Evolutionary conservation across 2,329 filamentous ascomycete species (phyloP), one percentile per base, ranked within the genome.

Genomic region (Trichoderma oligosporum): DNA sequence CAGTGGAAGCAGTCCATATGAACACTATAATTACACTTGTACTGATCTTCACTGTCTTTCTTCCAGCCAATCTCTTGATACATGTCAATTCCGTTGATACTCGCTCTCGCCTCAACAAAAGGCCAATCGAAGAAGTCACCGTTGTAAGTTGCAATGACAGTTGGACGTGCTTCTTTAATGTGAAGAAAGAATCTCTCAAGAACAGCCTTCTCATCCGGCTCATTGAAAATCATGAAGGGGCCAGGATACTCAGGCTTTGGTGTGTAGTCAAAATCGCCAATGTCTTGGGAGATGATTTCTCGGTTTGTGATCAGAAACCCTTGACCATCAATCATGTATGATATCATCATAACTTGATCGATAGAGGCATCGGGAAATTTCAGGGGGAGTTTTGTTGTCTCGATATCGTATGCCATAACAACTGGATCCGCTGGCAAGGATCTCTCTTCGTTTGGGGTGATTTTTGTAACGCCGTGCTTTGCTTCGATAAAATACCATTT

Each of bases 41-140:
- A 99, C 71, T 97, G 91, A 68, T 97, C 95, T 68, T 99, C 94
- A 66, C 78, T 89, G 73, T 96, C 94, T 73, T 94, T 97, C 66
- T 87, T 87, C 82, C 96, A 99, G 4, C 94, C 94, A 66, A 97
- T 99, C 71, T 99, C 95, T 61, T 88, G 89, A 74, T 99, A 99
- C 94, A 99, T 97, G 73, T 99, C 94, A 70, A 99, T 97, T 27
- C 95, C 94, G 65, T 95, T 87, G 63, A 97, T 83, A 68, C 91
- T 95, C 25, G 95, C 91, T 75, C 94, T 82, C 42, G 94, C 85
- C 76, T 99, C 94, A 22, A 99, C 91, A 69, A 95, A 99, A 0
- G 94, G 93, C 94, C 94, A 99, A 86, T 99, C 94, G 85, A 99
- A 99, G 72, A 99, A 99, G 77, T 99, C 94, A 76, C 94, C 94